A percentile compares a stretch with the other conserved stretches of the same genome.
Conservation (phyloP, 1,284 basidiomycete genomes). For the Irpex rosettiformis region DNA sequence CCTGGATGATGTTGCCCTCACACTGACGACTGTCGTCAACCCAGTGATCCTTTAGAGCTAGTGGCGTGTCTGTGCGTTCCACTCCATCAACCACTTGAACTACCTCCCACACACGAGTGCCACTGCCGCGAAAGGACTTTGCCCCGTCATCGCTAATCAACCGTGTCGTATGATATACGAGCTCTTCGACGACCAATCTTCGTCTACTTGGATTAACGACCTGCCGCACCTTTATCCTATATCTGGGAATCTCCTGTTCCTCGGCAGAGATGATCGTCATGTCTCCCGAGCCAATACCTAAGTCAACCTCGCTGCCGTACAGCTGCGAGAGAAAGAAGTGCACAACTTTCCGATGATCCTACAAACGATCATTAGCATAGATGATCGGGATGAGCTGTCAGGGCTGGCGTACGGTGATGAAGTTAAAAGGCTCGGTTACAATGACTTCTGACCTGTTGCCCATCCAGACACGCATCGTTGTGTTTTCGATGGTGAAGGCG, state of each 20-base stretch:
- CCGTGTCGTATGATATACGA: not conserved
- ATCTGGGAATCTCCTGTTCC: not conserved
- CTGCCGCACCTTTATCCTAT: not conserved
- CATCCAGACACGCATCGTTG: constrained; percentile 5
- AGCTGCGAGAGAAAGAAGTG: not conserved
- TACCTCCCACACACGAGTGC: constrained; percentile 8
- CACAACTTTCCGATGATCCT: not conserved
- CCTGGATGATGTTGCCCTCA: constrained; percentile 7
- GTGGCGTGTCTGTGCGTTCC: not conserved
- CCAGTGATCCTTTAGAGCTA: constrained; percentile 13
- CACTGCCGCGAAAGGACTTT: constrained; percentile 1
- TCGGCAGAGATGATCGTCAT: not conserved
- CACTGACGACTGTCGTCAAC: constrained; percentile 3
- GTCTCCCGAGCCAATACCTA: not conserved
- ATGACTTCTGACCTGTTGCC: not conserved
- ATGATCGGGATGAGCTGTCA: not conserved
- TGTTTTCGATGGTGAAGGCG: constrained; percentile 8
- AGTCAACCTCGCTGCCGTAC: not conserved
- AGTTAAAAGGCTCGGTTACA: constrained; percentile 2
- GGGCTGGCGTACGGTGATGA: constrained; percentile 2
- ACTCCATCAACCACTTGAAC: not conserved
- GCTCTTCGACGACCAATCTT: not conserved
- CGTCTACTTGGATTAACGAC: not conserved
- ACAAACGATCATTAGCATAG: not conserved
- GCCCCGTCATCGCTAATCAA: constrained; percentile 1